Evolutionary conservation across 208 protist genomes (phyloP).

Genomic region (Leishmania lainsoni): DNA sequence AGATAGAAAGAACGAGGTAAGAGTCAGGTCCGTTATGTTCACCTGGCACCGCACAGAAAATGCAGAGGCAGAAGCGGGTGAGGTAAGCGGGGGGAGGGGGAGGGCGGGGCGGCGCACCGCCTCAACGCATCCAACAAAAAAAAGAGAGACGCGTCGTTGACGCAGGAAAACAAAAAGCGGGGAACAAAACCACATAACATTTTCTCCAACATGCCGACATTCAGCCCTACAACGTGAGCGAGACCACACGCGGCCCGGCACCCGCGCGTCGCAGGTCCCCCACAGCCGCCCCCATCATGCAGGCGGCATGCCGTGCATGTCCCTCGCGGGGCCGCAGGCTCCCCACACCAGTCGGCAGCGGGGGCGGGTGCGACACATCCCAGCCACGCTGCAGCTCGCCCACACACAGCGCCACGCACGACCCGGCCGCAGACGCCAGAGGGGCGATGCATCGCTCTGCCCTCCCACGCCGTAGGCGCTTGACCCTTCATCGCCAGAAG

Average conservation of each 20-base stretch:
- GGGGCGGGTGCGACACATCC: neutral
- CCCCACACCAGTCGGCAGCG: neutral
- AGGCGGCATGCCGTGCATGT: neutral
- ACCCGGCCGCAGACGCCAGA: neutral
- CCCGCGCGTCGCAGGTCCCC: neutral
- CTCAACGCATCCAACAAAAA: neutral
- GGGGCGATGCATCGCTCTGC: neutral
- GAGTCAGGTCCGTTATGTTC: neutral
- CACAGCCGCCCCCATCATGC: neutral
- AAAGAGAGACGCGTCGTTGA: neutral
- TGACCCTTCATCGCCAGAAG: neutral
- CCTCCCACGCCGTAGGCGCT: neutral
- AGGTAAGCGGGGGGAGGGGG: too few species aligned
- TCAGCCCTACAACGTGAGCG: too few species aligned
- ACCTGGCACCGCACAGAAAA: neutral
- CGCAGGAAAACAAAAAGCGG: neutral
- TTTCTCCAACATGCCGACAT: neutral
- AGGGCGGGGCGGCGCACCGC: neutral
- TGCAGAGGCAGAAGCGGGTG: neutral
- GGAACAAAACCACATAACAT: neutral
- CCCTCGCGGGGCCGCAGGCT: neutral
- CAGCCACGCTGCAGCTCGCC: neutral
- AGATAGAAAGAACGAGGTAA: neutral
- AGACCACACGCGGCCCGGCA: neutral
- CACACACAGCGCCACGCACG: neutral